A percentile compares a stretch with the other conserved stretches of the same genome.
Conservation (phyloP, 192 early-diverging fungal species). For the Bifiguratus adelaidae region DNA sequence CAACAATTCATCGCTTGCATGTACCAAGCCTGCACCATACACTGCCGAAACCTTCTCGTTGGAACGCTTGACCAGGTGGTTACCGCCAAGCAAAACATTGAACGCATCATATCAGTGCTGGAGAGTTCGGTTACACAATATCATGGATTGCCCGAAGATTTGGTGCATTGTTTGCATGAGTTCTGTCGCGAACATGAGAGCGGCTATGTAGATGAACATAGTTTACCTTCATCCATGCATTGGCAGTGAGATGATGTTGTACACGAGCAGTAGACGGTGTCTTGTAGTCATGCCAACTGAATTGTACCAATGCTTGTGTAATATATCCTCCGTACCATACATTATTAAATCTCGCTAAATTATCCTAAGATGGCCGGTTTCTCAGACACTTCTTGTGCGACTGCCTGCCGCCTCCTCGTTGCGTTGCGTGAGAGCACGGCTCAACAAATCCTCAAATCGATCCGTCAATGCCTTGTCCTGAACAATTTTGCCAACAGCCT, state of each 20-base stretch:
- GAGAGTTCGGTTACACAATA: conserved; percentile 8
- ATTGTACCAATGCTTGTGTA: too few relatives aligned
- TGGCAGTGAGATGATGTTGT: not conserved
- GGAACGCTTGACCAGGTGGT: not conserved
- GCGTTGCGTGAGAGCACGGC: too few relatives aligned
- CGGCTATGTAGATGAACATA: not conserved
- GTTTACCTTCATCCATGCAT: too few relatives aligned
- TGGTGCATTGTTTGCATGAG: conserved; percentile 12
- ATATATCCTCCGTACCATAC: too few relatives aligned
- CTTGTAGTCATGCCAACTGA: too few relatives aligned
- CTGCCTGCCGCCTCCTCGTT: too few relatives aligned
- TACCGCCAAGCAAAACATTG: conserved; percentile 7
- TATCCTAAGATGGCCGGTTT: too few relatives aligned
- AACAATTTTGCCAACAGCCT: too few relatives aligned
- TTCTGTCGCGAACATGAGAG: conserved; percentile 10
- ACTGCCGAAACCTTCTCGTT: conserved; percentile 10
- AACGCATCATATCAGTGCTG: conserved; percentile 13
- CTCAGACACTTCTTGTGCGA: too few relatives aligned
- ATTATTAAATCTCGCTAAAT: too few relatives aligned
- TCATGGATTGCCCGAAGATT: conserved; percentile 14
- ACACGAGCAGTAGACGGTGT: not conserved
- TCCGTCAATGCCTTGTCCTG: too few relatives aligned
- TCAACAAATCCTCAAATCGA: too few relatives aligned
- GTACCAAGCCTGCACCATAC: conserved; percentile 20
- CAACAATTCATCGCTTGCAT: conserved; percentile 20